These are phyloP conservation scores for Petunia secreta DNA, from an alignment of 257 asterid species.

Conservation along the genomic window DNA sequence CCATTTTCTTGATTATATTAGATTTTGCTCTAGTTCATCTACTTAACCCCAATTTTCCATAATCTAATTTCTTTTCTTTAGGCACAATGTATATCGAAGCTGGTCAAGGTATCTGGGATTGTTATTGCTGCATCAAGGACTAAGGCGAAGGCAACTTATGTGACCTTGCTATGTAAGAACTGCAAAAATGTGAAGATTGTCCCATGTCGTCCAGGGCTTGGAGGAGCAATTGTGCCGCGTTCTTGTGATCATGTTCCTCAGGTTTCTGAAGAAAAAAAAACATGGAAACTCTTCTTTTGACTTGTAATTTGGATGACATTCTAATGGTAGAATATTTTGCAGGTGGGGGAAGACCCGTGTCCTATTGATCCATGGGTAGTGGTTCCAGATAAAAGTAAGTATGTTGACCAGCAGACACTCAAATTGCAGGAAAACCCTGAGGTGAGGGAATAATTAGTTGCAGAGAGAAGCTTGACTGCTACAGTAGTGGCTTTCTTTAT, in stretches of 20 bases:
- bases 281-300: background rate
- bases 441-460: constrained; percentile 45
- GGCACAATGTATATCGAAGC: constrained; percentile 91
- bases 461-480: constrained; percentile 17
- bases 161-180: constrained; percentile 84
- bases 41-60: background rate
- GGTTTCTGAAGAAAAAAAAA: constrained; percentile 43
- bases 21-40: background rate
- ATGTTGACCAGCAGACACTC: constrained; percentile 92
- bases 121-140: constrained; percentile 98
- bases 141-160: constrained; percentile 95
- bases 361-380: constrained; percentile 94
- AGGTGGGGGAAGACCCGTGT: constrained; percentile 89
- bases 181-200: constrained; percentile 87
- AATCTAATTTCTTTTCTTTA: constrained; percentile 32
- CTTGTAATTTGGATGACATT: background rate
- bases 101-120: constrained; percentile 92
- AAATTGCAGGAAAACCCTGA: constrained; percentile 97
- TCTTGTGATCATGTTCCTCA: constrained; percentile 91
- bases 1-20: constrained; percentile 8
- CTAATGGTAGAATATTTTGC: constrained; percentile 19
- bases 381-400: constrained; percentile 92
- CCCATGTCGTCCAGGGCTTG: constrained; percentile 98
- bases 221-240: constrained; percentile 96
- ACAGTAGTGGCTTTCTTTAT: background rate